A percentile compares a stretch with the other conserved stretches of the same genome.
Conservation (phyloP, 2,329 filamentous ascomycete species). For the Ophiosphaerella narmari region DNA sequence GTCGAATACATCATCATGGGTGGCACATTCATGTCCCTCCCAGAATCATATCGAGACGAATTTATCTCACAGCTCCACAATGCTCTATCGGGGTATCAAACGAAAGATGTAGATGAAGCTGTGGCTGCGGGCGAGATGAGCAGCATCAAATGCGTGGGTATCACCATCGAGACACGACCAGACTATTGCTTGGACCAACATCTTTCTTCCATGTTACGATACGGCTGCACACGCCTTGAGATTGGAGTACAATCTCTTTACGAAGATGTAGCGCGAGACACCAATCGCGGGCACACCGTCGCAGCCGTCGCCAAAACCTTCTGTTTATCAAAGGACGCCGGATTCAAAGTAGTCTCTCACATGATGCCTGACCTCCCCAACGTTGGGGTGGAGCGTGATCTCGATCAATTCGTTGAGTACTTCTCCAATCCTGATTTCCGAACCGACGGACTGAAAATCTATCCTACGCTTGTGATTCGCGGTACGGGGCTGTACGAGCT, state of each 20-base stretch:
- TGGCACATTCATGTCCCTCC: conserved; percentile 96
- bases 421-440: conserved; percentile 96
- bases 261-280: conserved; percentile 97
- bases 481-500: conserved; percentile 96
- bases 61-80: conserved; percentile 98
- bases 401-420: conserved; percentile 97
- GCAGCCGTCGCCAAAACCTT: conserved; percentile 96
- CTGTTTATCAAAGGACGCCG: conserved; percentile 94
- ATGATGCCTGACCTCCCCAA: conserved; percentile 99
- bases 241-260: conserved; percentile 96
- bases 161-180: conserved; percentile 95
- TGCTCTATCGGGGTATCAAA: conserved; percentile 93
- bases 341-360: conserved; percentile 98
- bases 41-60: conserved; percentile 84
- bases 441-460: conserved; percentile 97
- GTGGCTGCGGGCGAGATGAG: conserved; percentile 95
- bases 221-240: conserved; percentile 92
- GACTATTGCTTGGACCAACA: conserved; percentile 98
- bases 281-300: conserved; percentile 95
- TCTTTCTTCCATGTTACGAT: conserved; percentile 93
- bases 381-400: conserved; percentile 95
- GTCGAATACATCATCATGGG: conserved; percentile 99
- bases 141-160: conserved; percentile 95
- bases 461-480: conserved; percentile 94
- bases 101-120: conserved; percentile 90